Evolutionary conservation across 768 basidiomycete genomes (phyloP), one percentile per base, ranked within the genome.

Genomic region (Antrodiella citrinella): DNA sequence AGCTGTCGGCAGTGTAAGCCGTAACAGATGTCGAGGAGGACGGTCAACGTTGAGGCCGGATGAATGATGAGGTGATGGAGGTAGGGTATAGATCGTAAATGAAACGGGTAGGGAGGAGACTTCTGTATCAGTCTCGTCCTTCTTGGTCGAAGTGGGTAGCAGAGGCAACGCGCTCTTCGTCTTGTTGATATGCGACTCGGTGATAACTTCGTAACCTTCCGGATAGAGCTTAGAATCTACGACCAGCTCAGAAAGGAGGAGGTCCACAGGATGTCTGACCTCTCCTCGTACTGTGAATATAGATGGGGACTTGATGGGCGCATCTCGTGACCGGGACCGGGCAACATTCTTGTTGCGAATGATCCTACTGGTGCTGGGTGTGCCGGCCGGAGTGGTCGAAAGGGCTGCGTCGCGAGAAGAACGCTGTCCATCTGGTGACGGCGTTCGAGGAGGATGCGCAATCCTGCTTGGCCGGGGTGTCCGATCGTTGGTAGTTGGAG

Each of bases 141-240:
- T 58, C 18, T 55, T 55, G n/a, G 61, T 58, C n/a, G 57, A 45
- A 3, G 47, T 51, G 22, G 53, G 54, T 26, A 59, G 63, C 20
- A 71, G 63, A 25, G 72, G 59, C 13, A 81, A 64, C 1, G 60
- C 66, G 39, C 63, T 61, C 15, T 65, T 64, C 9, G 59, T 55
- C 51, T 72, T 69, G 45, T 74, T 69, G 54, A 74, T 63, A 20
- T 59, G 65, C 21, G 80, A 80, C 43, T 60, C 59, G 40, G 82
- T 59, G 2, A 62, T 54, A 22, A 87, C 71, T 22, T 74, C 70
- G 54, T 89, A 91, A n/a, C 89, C 89, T 39, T 76, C 73, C 0
- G 84, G 79, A 66, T 87, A 92, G 51, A 88, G 69, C 63, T 84
- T 86, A 49, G 86, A 81, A 66, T 93, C 90, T 22, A 91, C 74